A percentile compares a stretch with the other conserved stretches of the same genome.
Evolutionary conservation across 495 filamentous ascomycete genomes (phyloP).

Genomic region (Parathielavia hyrcaniae): DNA sequence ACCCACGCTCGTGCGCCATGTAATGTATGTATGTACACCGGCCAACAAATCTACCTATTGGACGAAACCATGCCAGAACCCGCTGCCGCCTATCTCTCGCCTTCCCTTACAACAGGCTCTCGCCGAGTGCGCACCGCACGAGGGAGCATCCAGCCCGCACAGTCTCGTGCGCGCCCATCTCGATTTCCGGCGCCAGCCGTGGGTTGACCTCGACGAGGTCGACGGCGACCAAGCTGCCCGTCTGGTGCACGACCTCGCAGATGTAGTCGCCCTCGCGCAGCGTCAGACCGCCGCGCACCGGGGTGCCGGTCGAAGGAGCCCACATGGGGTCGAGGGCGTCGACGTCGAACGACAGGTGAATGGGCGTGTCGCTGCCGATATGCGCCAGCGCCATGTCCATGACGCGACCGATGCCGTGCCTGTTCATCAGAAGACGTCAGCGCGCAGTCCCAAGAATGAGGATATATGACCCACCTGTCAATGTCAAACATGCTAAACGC

Average conservation of each 20-base stretch:
- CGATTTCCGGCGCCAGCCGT: slow-evolving; percentile 56
- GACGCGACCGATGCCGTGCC: slow-evolving; percentile 86
- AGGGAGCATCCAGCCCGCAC: slow-evolving; percentile 84
- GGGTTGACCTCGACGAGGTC: slow-evolving; percentile 98
- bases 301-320: slow-evolving; percentile 93
- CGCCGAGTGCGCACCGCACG: slow-evolving; percentile 84
- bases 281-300: slow-evolving; percentile 91
- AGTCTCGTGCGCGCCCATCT: slow-evolving; percentile 73
- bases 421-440: slow-evolving; percentile 29
- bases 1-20: neutral
- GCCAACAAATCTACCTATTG: neutral
- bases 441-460: neutral
- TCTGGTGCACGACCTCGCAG: slow-evolving; percentile 91
- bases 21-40: neutral
- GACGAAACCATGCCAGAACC: neutral
- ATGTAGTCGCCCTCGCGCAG: slow-evolving; percentile 96
- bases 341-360: slow-evolving; percentile 95
- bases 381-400: slow-evolving; percentile 97
- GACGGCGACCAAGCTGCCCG: slow-evolving; percentile 82
- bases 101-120: slow-evolving; percentile 63
- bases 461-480: slow-evolving; percentile 54
- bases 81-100: neutral
- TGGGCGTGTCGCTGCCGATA: slow-evolving; percentile 87
- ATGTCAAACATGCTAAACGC: slow-evolving; percentile 99
- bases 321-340: slow-evolving; percentile 94